Percentiles rank a stretch among this genome's conserved stretches.
phyloP scores from a whole-genome alignment of 2,329 filamentous ascomycete genomes.

The Westerdykella ornata region DNA sequence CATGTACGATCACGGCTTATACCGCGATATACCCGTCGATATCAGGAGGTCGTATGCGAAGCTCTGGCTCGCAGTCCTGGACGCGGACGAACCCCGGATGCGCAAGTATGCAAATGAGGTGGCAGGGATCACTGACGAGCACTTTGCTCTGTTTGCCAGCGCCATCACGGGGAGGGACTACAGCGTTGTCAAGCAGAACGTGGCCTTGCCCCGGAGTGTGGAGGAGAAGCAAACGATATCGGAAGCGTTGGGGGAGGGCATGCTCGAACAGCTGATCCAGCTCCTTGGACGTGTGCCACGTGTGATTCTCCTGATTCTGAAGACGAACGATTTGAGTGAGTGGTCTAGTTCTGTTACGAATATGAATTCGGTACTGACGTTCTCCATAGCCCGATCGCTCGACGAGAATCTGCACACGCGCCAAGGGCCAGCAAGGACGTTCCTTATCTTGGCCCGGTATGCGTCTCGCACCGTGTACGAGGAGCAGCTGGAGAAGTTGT shows the following conservation, averaged over 20 bases:
- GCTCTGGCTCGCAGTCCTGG: constrained; percentile 93
- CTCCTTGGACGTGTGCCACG: constrained; percentile 82
- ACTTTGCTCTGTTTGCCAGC: constrained; percentile 91
- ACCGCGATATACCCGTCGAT: constrained; percentile 77
- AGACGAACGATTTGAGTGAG: constrained; percentile 88
- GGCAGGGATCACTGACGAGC: constrained; percentile 77
- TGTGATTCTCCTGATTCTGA: constrained; percentile 89
- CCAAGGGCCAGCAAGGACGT: constrained; percentile 54
- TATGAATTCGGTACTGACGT: constrained; percentile 8
- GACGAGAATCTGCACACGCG: constrained; percentile 83
- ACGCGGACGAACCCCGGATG: constrained; percentile 80
- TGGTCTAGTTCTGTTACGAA: constrained; percentile 6
- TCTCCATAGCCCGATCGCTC: constrained; percentile 61
- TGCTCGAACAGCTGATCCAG: constrained; percentile 81
- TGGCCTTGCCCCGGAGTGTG: constrained; percentile 54
- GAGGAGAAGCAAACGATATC: constrained; percentile 85
- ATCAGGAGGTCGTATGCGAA: constrained; percentile 86
- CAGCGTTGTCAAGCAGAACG: constrained; percentile 59
- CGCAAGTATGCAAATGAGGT: constrained; percentile 82
- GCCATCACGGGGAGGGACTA: constrained; percentile 95
- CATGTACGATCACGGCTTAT: constrained; percentile 93
- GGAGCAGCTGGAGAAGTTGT: constrained; percentile 50
- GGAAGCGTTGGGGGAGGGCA: constrained; percentile 74
- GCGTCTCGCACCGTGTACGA: constrained; percentile 57
- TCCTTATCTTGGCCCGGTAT: constrained; percentile 59